Evolutionary conservation across 78 protist species (phyloP).

Genomic region (Dictyostelium purpureum): DNA sequence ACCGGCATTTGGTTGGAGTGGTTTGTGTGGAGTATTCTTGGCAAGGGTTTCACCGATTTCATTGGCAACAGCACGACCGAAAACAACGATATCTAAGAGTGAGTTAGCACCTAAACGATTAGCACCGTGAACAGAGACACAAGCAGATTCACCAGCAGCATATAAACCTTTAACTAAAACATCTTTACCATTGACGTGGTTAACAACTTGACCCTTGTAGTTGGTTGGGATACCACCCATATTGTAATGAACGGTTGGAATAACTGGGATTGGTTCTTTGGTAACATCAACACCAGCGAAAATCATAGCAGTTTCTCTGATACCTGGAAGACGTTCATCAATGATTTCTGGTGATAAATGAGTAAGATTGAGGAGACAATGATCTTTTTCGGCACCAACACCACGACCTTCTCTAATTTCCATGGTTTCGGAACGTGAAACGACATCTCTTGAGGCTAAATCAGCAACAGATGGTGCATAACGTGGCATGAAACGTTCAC

Average conservation of each 20-base stretch:
- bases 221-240: conserved; percentile 99
- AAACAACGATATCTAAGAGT: conserved; percentile 98
- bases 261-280: conserved; percentile 98
- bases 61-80: conserved; percentile 97
- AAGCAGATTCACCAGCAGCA: conserved; percentile 99
- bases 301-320: conserved; percentile 98
- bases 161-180: conserved; percentile 93
- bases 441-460: conserved; percentile 99
- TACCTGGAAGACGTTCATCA: conserved; percentile 96
- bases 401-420: conserved; percentile 90
- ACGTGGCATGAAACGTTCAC: conserved; percentile 99
- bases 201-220: conserved; percentile 92
- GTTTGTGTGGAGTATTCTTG: conserved; percentile 73
- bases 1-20: conserved; percentile 91
- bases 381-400: conserved; percentile 96
- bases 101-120: conserved; percentile 99
- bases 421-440: conserved; percentile 98
- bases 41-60: conserved; percentile 40
- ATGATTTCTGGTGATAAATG: conserved; percentile 94
- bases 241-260: conserved; percentile 99
- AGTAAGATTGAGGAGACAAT: conserved; percentile 96
- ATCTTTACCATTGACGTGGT: conserved; percentile 47
- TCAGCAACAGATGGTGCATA: conserved; percentile 99
- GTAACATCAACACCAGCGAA: conserved; percentile 99
- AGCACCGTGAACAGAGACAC: conserved; percentile 98